These are phyloP conservation scores for Alternaria burnsii DNA, from an alignment of 2,329 filamentous ascomycete genomes.

Conservation along the genomic window DNA sequence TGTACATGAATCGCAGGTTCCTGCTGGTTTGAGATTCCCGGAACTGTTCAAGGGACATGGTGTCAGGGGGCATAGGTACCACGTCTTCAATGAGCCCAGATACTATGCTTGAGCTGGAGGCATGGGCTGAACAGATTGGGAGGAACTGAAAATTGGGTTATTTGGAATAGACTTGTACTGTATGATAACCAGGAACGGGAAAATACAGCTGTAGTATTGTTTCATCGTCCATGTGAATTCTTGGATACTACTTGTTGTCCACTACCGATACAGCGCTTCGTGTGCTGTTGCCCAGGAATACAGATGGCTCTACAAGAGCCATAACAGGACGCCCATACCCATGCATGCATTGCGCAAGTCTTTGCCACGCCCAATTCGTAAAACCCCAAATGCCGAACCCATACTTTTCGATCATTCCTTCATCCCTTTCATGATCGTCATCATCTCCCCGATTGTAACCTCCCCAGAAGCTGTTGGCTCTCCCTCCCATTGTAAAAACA, in stretches of 20 bases:
- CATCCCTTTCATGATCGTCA: conserved; percentile 9
- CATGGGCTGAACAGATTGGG: no score
- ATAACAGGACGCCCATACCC: conserved; percentile 5
- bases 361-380: conserved; percentile 9
- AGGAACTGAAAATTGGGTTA: neutral
- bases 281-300: conserved; percentile 1
- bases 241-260: conserved; percentile 3
- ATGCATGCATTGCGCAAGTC: conserved; percentile 10
- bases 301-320: conserved; percentile 1
- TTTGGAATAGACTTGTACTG: neutral
- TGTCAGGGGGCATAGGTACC: conserved; percentile 88
- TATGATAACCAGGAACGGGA: neutral
- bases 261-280: neutral
- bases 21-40: conserved; percentile 83
- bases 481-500: neutral
- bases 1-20: conserved; percentile 76
- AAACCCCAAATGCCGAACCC: conserved; percentile 8
- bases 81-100: conserved; percentile 82
- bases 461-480: conserved; percentile 21
- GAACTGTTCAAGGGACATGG: conserved; percentile 83
- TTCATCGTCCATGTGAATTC: conserved; percentile 1
- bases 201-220: neutral
- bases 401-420: conserved; percentile 8
- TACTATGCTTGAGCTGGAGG: conserved; percentile 37
- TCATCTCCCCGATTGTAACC: neutral